Percentiles rank a stretch among this genome's conserved stretches.
Evolutionary conservation across 2,329 filamentous ascomycete genomes (phyloP).

Genomic region (Amphichorda felina): DNA sequence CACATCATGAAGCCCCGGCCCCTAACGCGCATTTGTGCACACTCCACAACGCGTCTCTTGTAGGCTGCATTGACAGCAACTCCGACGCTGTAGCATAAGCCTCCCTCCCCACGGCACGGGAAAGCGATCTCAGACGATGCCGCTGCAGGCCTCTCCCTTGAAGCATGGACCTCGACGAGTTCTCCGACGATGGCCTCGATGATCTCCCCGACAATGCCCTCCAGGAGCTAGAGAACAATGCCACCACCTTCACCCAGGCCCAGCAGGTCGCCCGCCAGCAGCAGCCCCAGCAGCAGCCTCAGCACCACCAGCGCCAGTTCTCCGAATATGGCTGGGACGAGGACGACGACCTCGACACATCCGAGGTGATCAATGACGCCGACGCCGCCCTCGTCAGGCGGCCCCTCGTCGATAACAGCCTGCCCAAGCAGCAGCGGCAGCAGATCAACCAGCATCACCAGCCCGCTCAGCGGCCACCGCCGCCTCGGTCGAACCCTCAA

Average conservation of each 20-base stretch:
- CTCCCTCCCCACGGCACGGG: too few species aligned
- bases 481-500: conserved; percentile 16
- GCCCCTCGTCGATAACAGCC: conserved; percentile 21
- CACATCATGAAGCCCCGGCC: too few species aligned
- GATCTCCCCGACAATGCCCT: conserved; percentile 44
- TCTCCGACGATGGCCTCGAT: conserved; percentile 53
- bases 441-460: conserved; percentile 6
- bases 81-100: too few species aligned
- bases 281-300: conserved; percentile 13
- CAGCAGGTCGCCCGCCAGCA: conserved; percentile 17
- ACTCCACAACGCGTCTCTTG: too few species aligned
- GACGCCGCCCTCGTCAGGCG: conserved; percentile 24
- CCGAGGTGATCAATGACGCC: conserved; percentile 40
- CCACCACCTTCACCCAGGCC: conserved; percentile 48
- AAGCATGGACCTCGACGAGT: conserved; percentile 37
- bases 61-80: too few species aligned
- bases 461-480: conserved; percentile 13
- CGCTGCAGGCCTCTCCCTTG: too few species aligned
- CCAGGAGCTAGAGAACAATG: conserved; percentile 51
- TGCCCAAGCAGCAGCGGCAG: conserved; percentile 19
- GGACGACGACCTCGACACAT: conserved; percentile 46
- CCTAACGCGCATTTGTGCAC: too few species aligned
- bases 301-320: conserved; percentile 13
- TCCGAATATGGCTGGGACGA: conserved; percentile 33
- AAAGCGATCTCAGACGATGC: too few species aligned